Evolutionary conservation across 306 rosid genomes (phyloP), one percentile per base, ranked within the genome.

Genomic region (Sesbania bispinosa): DNA sequence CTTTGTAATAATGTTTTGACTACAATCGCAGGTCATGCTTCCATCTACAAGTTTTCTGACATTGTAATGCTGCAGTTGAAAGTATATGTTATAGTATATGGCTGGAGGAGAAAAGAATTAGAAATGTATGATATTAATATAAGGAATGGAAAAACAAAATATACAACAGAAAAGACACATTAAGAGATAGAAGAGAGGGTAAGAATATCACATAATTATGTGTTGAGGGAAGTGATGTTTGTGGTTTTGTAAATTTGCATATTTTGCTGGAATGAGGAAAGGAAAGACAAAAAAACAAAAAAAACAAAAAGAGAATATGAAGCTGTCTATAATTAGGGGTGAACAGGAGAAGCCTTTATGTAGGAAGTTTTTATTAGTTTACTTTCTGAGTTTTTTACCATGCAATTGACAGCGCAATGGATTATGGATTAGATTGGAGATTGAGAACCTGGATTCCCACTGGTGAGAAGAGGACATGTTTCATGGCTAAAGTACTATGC

Each of bases 21-120:
- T 79, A 70, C 79, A 76, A 70, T 83, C 39, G 81, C 93, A 87
- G 88, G 92, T 83, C 69, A 69, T 76, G 81, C 79, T 80, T 84
- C 70, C 81, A 65, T 82, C 84, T 67, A 62, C 80, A 52, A 75
- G 85, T 81, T 79, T 85, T 83, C 82, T 62, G 78, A 65, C 74
- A 75, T 73, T 54, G 60, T 54, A 81, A 50, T 50, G 81, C 81
- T 77, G 84, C 81, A 51, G 69, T 69, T 67, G 84, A 82, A 81
- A 78, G 53, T 69, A 57, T 79, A 68, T 60, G 54, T 57, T 53
- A 42, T 41, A 24, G 18, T 71, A 62, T 70, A 29, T 64, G 50
- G 61, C 66, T 74, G 71, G 59, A 10, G 57, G 79, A 60, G 24
- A 7, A 74, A 70, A 68, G 33, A 13, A 11, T 20, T 62, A 63